These are phyloP conservation scores for Geotrichum candidum DNA, from an alignment of 1,139 yeast species.

Conservation along the genomic window DNA sequence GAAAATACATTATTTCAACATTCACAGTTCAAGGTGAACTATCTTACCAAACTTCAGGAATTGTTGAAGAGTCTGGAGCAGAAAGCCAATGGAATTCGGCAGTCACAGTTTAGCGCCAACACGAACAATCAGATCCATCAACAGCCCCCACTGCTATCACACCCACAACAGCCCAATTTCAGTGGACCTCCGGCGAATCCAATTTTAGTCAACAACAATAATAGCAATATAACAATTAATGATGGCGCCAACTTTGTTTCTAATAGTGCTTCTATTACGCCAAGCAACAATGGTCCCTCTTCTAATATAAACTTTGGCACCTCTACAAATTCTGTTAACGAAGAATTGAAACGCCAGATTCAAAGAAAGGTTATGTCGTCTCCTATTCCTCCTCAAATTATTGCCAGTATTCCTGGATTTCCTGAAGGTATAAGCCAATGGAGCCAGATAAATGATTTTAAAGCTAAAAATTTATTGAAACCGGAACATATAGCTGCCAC, in stretches of 20 bases:
- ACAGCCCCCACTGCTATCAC: conserved; percentile 28
- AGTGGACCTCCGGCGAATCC: neutral
- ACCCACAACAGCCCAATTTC: conserved; percentile 31
- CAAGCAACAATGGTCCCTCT: neutral
- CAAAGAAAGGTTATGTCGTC: conserved; percentile 24
- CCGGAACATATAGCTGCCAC: conserved; percentile 58
- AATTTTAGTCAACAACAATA: neutral
- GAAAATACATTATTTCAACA: conserved; percentile 1
- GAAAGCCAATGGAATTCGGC: neutral
- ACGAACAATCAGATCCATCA: conserved; percentile 22
- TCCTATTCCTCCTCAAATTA: conserved; percentile 70
- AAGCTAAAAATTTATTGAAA: conserved; percentile 51
- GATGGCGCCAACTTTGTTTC: neutral
- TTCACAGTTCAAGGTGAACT: neutral
- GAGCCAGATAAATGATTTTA: conserved; percentile 71
- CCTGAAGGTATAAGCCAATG: conserved; percentile 82
- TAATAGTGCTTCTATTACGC: neutral
- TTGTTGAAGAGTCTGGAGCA: neutral
- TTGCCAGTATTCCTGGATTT: conserved; percentile 66
- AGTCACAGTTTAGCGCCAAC: neutral
- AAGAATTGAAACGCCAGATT: conserved; percentile 41
- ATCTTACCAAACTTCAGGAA: neutral
- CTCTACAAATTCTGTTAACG: conserved; percentile 1
- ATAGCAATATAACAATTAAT: conserved; percentile 18
- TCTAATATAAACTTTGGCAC: conserved; percentile 15